Conservation (phyloP, 177 flowering plant genomes). For the Vitis hybrid region DNA sequence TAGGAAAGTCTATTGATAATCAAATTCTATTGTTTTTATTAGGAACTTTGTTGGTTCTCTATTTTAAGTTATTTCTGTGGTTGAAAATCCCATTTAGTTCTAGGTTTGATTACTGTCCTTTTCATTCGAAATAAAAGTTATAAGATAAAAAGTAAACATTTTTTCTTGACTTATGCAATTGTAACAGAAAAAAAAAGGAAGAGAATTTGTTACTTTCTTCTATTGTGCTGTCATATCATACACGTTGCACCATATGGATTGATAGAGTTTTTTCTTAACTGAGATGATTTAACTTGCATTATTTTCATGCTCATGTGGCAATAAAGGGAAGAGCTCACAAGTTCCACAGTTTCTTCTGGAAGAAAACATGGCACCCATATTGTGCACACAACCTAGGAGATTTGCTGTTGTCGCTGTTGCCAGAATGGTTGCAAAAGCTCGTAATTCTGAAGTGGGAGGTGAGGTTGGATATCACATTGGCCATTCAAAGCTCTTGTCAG, state of each 20-base stretch:
- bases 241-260: not conserved
- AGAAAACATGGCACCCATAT: constrained; percentile 66
- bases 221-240: no score
- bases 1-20: no score
- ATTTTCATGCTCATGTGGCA: not conserved
- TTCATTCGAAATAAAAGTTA: no score
- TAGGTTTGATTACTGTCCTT: no score
- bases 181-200: no score
- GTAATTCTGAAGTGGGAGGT: constrained; percentile 77
- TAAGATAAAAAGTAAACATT: no score
- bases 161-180: no score
- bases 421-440: constrained; percentile 83
- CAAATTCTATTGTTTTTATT: no score
- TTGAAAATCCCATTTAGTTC: no score
- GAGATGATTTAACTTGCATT: not conserved
- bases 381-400: constrained; percentile 96
- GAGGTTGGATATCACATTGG: constrained; percentile 99
- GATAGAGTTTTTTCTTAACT: not conserved
- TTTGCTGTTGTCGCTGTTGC: constrained; percentile 99
- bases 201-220: no score
- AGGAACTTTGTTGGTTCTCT: no score
- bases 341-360: constrained; percentile 89
- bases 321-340: constrained; percentile 94
- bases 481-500: constrained; percentile 61
- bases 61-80: no score